Percentiles rank a stretch among this genome's conserved stretches.
phyloP scores from a whole-genome alignment of 257 asterid genomes.

The Eustoma russellianum region DNA sequence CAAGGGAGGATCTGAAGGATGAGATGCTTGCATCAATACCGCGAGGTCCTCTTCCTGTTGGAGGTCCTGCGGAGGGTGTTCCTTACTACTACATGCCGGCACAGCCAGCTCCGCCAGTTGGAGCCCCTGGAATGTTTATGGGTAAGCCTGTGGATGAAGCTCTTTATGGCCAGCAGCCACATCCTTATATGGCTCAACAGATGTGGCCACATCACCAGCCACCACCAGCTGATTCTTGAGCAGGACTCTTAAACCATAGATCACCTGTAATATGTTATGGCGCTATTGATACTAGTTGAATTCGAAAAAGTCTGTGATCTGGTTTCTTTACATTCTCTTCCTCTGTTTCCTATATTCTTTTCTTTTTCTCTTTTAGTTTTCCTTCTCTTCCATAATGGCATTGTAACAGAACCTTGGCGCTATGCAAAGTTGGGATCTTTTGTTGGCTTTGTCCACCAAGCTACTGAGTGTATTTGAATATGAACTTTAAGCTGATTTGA shows the following conservation, averaged over 20 bases:
- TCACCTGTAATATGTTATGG: neutral
- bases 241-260: slow-evolving; percentile 16
- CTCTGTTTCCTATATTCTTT: too few relatives aligned
- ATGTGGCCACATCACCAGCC: slow-evolving; percentile 89
- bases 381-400: too few relatives aligned
- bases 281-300: slow-evolving; percentile 1
- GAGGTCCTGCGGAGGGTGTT: slow-evolving; percentile 68
- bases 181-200: slow-evolving; percentile 75
- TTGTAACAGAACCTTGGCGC: too few relatives aligned
- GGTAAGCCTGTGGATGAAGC: slow-evolving; percentile 87
- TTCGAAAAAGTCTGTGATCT: too few relatives aligned
- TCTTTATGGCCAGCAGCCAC: slow-evolving; percentile 72
- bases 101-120: slow-evolving; percentile 51
- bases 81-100: slow-evolving; percentile 85
- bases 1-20: slow-evolving; percentile 89
- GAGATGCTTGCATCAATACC: slow-evolving; percentile 93
- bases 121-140: slow-evolving; percentile 63
- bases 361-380: too few relatives aligned
- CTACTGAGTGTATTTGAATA: too few relatives aligned
- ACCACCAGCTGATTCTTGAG: slow-evolving; percentile 67
- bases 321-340: too few relatives aligned
- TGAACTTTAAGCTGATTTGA: too few relatives aligned
- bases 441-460: too few relatives aligned
- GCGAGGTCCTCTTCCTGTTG: slow-evolving; percentile 73
- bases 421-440: too few relatives aligned